Percentiles rank a stretch among this genome's conserved stretches.
Conservation (phyloP, 192 early-diverging fungal species). For the Piromyces sp. region DNA sequence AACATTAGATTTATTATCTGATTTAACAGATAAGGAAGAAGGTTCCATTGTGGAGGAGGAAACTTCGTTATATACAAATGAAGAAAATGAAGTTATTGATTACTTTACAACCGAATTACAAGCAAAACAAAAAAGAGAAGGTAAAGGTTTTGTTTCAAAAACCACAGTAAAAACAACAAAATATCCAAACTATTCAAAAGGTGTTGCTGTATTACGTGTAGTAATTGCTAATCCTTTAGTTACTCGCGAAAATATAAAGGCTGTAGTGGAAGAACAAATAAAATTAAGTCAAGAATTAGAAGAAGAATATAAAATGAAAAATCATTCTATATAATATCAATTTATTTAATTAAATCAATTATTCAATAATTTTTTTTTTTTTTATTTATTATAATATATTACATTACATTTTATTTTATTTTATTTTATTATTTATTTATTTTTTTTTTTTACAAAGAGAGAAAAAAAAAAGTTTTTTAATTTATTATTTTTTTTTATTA, state of each 20-base stretch:
- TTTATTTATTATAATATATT: neutral
- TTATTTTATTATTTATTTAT: too few species aligned
- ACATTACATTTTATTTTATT: too few species aligned
- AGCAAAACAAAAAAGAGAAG: neutral
- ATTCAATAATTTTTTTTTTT: too few species aligned
- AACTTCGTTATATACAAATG: neutral
- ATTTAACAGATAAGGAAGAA: slow-evolving; percentile 11
- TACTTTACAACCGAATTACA: neutral
- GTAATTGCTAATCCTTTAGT: slow-evolving; percentile 36
- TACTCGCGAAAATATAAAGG: slow-evolving; percentile 29
- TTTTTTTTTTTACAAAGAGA: too few species aligned
- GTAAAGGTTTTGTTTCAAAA: slow-evolving; percentile 20
- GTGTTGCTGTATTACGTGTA: slow-evolving; percentile 27
- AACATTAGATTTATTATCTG: neutral
- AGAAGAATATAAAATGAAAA: slow-evolving; percentile 2
- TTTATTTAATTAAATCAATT: neutral
- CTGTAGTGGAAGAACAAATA: slow-evolving; percentile 16
- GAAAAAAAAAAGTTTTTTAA: too few species aligned
- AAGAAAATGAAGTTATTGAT: neutral
- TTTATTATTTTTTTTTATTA: too few species aligned
- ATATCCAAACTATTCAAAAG: neutral
- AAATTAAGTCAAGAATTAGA: slow-evolving; percentile 16
- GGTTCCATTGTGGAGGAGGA: slow-evolving; percentile 7
- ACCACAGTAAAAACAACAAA: slow-evolving; percentile 11
- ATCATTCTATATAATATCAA: neutral